Percentiles rank a stretch among this genome's conserved stretches.
Evolutionary conservation across 805 yeast genomes (phyloP).

Genomic region (Kregervanrija fluxuum): DNA sequence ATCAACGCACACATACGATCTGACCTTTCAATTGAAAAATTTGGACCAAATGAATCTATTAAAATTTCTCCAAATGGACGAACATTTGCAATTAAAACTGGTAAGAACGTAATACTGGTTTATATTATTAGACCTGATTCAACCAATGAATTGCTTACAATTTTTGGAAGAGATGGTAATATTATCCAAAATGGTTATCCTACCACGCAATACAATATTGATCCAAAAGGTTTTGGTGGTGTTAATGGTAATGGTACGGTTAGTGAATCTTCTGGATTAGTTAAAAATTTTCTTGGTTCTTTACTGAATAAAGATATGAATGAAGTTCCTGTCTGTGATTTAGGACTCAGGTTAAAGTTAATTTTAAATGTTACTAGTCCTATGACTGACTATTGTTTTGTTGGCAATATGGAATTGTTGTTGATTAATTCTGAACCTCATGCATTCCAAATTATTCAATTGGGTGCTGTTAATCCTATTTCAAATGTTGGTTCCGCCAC

Average conservation of each 20-base stretch:
- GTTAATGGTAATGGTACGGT: conserved; percentile 3
- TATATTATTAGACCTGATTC: conserved; percentile 31
- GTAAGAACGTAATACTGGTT: conserved; percentile 32
- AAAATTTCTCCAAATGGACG: conserved; percentile 30
- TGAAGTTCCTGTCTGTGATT: conserved; percentile 26
- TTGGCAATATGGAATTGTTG: conserved; percentile 19
- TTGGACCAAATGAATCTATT: conserved; percentile 39
- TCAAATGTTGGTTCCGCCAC: too few relatives aligned
- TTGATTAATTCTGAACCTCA: conserved; percentile 26
- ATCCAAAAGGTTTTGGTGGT: conserved; percentile 8
- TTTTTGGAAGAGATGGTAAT: conserved; percentile 24
- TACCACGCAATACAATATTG: conserved; percentile 6
- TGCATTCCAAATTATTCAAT: conserved; percentile 28
- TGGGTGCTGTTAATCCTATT: conserved; percentile 11
- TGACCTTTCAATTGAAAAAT: conserved; percentile 33
- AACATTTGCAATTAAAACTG: conserved; percentile 35
- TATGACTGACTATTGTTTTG: conserved; percentile 23
- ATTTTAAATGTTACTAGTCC: conserved; percentile 30
- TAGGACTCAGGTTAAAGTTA: conserved; percentile 26
- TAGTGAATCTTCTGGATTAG: conserved; percentile 8
- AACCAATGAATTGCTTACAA: conserved; percentile 24
- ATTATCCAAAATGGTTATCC: conserved; percentile 28
- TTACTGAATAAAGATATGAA: conserved; percentile 17
- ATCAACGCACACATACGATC: conserved; percentile 41
- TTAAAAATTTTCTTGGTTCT: conserved; percentile 22